A percentile compares a stretch with the other conserved stretches of the same genome.
Evolutionary conservation across 2,329 filamentous ascomycete genomes (phyloP).

Genomic region (Fusarium piperis): DNA sequence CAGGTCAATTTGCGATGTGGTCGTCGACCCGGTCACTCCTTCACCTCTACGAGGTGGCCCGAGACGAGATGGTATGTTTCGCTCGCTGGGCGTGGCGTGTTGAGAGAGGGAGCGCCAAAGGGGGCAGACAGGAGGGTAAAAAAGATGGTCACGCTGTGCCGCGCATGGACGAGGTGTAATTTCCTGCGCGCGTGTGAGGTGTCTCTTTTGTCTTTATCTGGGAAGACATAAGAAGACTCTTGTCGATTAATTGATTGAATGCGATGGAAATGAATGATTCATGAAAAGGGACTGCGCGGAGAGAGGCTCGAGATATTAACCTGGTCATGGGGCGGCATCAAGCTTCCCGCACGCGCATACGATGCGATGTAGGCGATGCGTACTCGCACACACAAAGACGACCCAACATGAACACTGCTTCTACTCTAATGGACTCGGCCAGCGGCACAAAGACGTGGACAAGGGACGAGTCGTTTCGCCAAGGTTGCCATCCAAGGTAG

Average conservation of each 20-base stretch:
- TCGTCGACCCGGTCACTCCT: slow-evolving; percentile 8
- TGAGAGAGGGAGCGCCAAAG: background rate
- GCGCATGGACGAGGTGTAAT: slow-evolving; percentile 32
- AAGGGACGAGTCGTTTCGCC: background rate
- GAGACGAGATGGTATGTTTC: slow-evolving; percentile 22
- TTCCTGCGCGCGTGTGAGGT: slow-evolving; percentile 17
- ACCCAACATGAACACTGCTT: background rate
- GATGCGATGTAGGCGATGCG: background rate
- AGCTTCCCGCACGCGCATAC: slow-evolving; percentile 4
- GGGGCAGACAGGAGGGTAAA: background rate
- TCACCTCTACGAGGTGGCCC: slow-evolving; percentile 20
- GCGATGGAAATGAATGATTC: slow-evolving; percentile 29
- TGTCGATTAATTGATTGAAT: background rate
- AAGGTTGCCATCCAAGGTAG: background rate
- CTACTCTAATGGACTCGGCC: slow-evolving; percentile 6
- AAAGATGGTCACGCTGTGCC: slow-evolving; percentile 28
- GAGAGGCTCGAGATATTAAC: slow-evolving; percentile 22
- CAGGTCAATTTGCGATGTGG: slow-evolving; percentile 11
- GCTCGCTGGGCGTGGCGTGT: slow-evolving; percentile 24
- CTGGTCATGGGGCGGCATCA: slow-evolving; percentile 16
- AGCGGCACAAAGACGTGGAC: background rate
- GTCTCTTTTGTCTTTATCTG: background rate
- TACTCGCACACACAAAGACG: background rate
- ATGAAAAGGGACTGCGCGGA: slow-evolving; percentile 12
- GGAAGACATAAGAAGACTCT: background rate